phyloP scores from a whole-genome alignment of 495 filamentous ascomycete genomes.

The Penicillium mononematosum region DNA sequence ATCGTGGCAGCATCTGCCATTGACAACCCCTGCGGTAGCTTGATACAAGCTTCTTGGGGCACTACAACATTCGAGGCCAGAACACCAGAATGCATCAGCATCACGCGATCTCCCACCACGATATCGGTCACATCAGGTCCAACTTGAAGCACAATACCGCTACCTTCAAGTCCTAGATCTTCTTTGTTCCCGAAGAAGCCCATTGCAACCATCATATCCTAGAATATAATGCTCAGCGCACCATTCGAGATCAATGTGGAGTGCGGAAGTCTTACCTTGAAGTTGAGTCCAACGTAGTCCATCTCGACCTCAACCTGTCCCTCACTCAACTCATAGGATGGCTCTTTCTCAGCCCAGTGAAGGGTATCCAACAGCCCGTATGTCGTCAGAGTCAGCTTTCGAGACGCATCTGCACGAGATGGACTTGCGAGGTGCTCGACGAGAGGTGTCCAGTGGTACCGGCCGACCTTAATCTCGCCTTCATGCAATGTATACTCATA shows the following conservation, averaged over 20 bases:
- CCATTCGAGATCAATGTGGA: too few species aligned
- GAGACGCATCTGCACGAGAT: conserved; percentile 1
- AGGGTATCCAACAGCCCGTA: conserved; percentile 29
- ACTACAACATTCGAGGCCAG: conserved; percentile 4
- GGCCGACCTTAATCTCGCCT: conserved; percentile 25
- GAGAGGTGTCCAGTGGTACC: conserved; percentile 30
- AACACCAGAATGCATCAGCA: conserved; percentile 14
- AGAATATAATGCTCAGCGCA: neutral
- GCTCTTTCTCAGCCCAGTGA: conserved; percentile 19
- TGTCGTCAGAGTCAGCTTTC: conserved; percentile 2
- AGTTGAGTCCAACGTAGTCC: conserved; percentile 43
- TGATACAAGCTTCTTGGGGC: conserved; percentile 14
- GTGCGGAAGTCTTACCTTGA: conserved; percentile 28
- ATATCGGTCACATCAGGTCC: conserved; percentile 30
- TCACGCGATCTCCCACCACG: conserved; percentile 40
- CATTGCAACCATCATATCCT: conserved; percentile 29
- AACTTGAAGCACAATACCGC: conserved; percentile 11
- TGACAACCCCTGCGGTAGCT: conserved; percentile 28
- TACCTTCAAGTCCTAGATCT: conserved; percentile 13
- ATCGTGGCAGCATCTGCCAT: conserved; percentile 35
- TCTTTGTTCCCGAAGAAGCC: conserved; percentile 12
- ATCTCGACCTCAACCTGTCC: conserved; percentile 39
- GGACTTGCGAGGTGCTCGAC: conserved; percentile 15
- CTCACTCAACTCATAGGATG: conserved; percentile 2
- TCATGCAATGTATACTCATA: conserved; percentile 35